A percentile compares a stretch with the other conserved stretches of the same genome.
phyloP scores from a whole-genome alignment of 78 protist genomes.

The Anaeramoeba flamelloides region DNA sequence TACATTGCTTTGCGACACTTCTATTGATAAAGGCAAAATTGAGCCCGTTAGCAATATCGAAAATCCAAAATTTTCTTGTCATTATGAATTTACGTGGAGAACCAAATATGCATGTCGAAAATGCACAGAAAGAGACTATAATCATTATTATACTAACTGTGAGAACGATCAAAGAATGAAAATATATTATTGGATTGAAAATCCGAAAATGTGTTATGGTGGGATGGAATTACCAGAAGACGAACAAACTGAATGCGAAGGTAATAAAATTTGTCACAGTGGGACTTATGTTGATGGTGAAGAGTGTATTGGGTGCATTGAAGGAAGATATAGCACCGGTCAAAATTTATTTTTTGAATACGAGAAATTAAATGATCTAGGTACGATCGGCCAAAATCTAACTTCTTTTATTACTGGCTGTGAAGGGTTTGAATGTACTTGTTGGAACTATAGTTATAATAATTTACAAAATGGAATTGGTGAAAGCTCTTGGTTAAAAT shows the following conservation, averaged over 20 bases:
- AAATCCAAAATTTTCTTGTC: background rate
- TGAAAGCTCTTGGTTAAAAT: no score
- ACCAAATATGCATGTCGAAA: background rate
- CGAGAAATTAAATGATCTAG: background rate
- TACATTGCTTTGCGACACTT: background rate
- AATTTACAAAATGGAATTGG: no score
- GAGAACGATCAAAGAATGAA: background rate
- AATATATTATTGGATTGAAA: constrained; percentile 2
- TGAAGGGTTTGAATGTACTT: no score
- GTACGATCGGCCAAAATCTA: no score
- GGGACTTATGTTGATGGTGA: background rate
- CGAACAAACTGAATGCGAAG: background rate
- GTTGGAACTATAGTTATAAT: no score
- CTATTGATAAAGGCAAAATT: background rate
- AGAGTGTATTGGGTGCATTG: background rate
- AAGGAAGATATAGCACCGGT: background rate
- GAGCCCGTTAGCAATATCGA: background rate
- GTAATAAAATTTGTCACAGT: background rate
- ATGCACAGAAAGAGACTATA: constrained; percentile 1
- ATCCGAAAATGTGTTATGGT: background rate
- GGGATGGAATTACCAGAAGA: background rate
- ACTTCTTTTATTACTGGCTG: no score
- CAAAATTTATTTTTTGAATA: background rate
- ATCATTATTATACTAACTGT: background rate
- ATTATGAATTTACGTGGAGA: background rate